Conservation (phyloP, 305 asterid species). For the Fraxinus platypoda region DNA sequence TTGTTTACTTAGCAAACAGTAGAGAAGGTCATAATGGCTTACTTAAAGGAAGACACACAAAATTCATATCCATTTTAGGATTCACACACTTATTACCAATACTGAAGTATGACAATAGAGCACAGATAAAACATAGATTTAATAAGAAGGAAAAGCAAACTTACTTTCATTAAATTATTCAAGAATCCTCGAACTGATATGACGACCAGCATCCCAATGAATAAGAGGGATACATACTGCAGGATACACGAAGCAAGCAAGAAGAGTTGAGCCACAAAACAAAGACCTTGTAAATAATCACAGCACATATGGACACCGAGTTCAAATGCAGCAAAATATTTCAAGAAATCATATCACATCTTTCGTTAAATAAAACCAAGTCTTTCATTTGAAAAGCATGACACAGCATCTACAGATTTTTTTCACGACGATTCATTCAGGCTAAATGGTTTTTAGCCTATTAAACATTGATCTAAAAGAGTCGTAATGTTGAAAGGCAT, state of each 20-base stretch:
- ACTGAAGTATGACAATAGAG: neutral
- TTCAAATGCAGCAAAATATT: neutral
- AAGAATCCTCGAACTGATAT: constrained; percentile 94
- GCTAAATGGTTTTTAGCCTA: neutral
- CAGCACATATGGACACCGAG: constrained; percentile 7
- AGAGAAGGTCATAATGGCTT: neutral
- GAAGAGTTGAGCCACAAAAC: neutral
- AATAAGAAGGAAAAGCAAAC: constrained; percentile 13
- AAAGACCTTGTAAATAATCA: neutral
- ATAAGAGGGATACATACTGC: constrained; percentile 93
- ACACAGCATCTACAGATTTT: constrained; percentile 2
- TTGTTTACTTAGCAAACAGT: neutral
- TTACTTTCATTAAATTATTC: constrained; percentile 89
- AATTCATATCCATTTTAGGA: neutral
- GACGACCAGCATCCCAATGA: constrained; percentile 93
- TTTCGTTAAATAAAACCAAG: neutral
- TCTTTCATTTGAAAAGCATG: constrained; percentile 11
- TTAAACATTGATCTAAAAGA: neutral
- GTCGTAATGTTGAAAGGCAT: neutral
- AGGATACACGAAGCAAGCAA: neutral
- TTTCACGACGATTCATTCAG: constrained; percentile 1
- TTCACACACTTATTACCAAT: neutral
- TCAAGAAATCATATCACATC: constrained; percentile 5
- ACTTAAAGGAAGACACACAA: constrained; percentile 4
- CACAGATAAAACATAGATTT: constrained; percentile 7